Evolutionary conservation across 345 rosid genomes (phyloP), one percentile per base, ranked within the genome.

Genomic region (Gynandropsis gynandra): DNA sequence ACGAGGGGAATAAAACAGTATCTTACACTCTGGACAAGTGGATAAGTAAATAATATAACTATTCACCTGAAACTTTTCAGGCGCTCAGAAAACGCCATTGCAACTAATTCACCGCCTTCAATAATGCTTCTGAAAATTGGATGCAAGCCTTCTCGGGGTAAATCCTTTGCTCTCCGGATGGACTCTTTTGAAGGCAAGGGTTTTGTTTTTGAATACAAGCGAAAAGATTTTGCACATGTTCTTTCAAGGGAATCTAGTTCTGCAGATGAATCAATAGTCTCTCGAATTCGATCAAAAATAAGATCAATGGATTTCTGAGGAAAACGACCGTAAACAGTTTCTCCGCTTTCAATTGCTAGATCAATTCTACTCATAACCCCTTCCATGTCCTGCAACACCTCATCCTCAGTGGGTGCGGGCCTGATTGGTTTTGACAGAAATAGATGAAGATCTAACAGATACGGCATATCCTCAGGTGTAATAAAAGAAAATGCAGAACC

Each of bases 351-450:
- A 58, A 84, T 48, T n/a, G 93, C 89, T 56, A 69, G 60, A 49
- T 76, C 89, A 37, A 89, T 82, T 69, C 70, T 82, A 55, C 27
- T 66, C 87, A 79, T 77, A 42, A 75, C 84, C 39, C 82, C 81
- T 31, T 82, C 89, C 82, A 70, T 72, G 62, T 82, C 89, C 68
- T 70, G 80, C 70, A 92, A 68, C 43, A 87, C 87, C 81, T 92
- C 93, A 43, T 82, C 96, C 67, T 87, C 98, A 1, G 95, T 64
- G 10, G 96, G 96, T 12, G 98, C 93, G 63, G 98, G 73, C 69
- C 76, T 75, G 40, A 92, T 63, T 5, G 96, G 88, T 52, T 80
- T 92, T 12, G 96, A 92, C 52, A 92, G 86, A 70, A 87, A 87
- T 12, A 92, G 76, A 76, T 85, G 98, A 66, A 92, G 96, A 74